A percentile compares a stretch with the other conserved stretches of the same genome.
phyloP scores from a whole-genome alignment of 2,329 filamentous ascomycete genomes.

The Cladophialophora immunda region DNA sequence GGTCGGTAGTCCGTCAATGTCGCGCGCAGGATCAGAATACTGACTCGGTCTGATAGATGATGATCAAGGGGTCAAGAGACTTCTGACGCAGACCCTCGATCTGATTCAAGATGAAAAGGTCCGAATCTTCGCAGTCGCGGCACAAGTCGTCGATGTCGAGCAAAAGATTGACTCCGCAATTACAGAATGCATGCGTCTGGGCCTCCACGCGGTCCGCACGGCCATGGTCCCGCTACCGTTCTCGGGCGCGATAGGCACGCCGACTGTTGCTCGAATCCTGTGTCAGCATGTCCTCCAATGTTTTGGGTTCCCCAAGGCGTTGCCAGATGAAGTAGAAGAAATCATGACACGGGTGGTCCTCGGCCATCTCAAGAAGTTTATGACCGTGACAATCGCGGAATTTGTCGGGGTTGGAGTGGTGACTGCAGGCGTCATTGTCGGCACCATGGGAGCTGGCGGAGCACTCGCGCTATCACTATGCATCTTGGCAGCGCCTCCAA shows the following conservation, averaged over 20 bases:
- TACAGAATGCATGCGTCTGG: conserved; percentile 46
- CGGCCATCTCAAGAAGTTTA: conserved; percentile 37
- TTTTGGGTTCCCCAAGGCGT: conserved; percentile 40
- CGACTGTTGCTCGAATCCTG: conserved; percentile 40
- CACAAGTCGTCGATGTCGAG: conserved; percentile 47
- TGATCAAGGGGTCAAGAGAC: conserved; percentile 42
- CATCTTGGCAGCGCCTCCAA: conserved; percentile 44
- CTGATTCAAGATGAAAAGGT: conserved; percentile 47
- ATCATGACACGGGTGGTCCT: conserved; percentile 40
- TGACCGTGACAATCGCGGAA: conserved; percentile 34
- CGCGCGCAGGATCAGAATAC: background rate
- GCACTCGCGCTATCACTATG: conserved; percentile 41
- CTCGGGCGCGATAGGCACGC: conserved; percentile 40
- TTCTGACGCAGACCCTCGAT: conserved; percentile 44
- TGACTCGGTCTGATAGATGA: conserved; percentile 41
- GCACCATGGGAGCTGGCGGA: conserved; percentile 43
- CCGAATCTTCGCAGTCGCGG: conserved; percentile 46
- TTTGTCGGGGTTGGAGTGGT: conserved; percentile 32
- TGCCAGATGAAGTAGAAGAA: conserved; percentile 39
- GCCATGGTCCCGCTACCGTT: conserved; percentile 42
- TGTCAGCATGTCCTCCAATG: conserved; percentile 40
- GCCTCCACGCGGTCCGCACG: conserved; percentile 42
- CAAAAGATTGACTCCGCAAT: conserved; percentile 48
- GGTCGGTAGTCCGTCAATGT: conserved; percentile 24
- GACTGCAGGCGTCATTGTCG: conserved; percentile 34